Conservation (phyloP, 140 eudicot species). For the Oenanthe javanica region DNA sequence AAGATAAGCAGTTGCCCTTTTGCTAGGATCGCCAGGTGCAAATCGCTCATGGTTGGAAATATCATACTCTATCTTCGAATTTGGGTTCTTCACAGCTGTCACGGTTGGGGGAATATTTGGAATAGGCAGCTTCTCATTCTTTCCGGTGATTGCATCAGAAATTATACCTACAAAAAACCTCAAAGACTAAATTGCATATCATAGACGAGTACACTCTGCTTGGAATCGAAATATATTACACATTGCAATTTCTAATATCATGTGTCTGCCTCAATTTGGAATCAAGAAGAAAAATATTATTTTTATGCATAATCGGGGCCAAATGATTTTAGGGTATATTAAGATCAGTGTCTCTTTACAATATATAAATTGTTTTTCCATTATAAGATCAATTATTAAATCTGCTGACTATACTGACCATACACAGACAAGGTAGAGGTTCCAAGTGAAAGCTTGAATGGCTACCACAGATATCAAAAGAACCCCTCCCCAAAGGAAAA, state of each 20-base stretch:
- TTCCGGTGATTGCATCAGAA: conserved; percentile 29
- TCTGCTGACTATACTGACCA: neutral
- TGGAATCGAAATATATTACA: too few relatives aligned
- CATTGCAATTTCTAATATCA: too few relatives aligned
- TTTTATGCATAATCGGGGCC: too few relatives aligned
- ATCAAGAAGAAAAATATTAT: too few relatives aligned
- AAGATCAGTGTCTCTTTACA: neutral
- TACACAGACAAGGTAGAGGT: neutral
- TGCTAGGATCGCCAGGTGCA: conserved; percentile 66
- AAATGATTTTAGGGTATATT: too few relatives aligned
- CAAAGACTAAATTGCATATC: neutral
- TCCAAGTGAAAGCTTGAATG: neutral
- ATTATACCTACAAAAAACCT: conserved; percentile 33
- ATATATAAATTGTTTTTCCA: neutral
- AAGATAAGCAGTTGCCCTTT: conserved; percentile 53
- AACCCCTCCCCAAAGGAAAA: neutral
- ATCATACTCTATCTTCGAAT: conserved; percentile 44
- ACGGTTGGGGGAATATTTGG: conserved; percentile 36
- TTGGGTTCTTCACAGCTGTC: conserved; percentile 49
- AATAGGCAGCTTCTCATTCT: conserved; percentile 23
- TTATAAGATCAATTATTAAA: neutral
- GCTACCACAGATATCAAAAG: neutral
- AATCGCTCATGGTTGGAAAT: conserved; percentile 48
- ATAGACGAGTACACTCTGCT: neutral
- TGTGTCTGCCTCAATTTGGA: too few relatives aligned